A percentile compares a stretch with the other conserved stretches of the same genome.
Conservation (phyloP, 2,329 filamentous ascomycete genomes). For the Diaporthe longicolla region DNA sequence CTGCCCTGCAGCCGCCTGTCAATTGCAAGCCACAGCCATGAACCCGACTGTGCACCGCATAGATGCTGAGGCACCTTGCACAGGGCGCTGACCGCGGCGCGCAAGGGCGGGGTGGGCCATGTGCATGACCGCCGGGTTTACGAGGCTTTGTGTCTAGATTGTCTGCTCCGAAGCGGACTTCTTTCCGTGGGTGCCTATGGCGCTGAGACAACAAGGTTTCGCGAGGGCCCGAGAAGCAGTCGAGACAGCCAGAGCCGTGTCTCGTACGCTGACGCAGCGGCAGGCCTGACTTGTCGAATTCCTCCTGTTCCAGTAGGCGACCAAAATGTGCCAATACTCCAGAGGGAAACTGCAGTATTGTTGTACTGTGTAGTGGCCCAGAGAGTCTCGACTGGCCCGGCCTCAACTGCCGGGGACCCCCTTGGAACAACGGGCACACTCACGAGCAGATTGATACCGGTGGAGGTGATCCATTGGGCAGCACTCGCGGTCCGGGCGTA, state of each 20-base stretch:
- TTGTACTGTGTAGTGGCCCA: not conserved
- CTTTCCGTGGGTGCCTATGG: not conserved
- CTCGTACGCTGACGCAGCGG: not conserved
- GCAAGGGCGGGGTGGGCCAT: constrained; percentile 4
- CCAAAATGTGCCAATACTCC: not conserved
- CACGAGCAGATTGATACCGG: not conserved
- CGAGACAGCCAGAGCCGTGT: constrained; percentile 1
- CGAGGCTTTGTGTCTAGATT: not conserved
- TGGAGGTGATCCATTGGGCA: not conserved
- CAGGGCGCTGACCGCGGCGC: constrained; percentile 22
- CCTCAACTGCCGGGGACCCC: not conserved
- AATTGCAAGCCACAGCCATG: constrained; percentile 19
- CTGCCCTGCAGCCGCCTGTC: constrained; percentile 25
- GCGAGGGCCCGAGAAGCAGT: constrained; percentile 9
- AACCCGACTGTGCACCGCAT: constrained; percentile 1
- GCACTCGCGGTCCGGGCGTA: constrained; percentile 1
- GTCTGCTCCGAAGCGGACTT: not conserved
- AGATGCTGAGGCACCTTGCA: constrained; percentile 4
- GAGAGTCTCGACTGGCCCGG: not conserved
- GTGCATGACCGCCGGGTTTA: not conserved
- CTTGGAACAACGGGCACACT: not conserved
- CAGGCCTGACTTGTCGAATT: not conserved
- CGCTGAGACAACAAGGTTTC: constrained; percentile 14
- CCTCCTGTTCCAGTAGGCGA: constrained; percentile 22
- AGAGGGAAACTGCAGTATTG: not conserved